These are phyloP conservation scores for Yamadazyma membranifaciens DNA, from an alignment of 1,139 yeast genomes.

Conservation along the genomic window DNA sequence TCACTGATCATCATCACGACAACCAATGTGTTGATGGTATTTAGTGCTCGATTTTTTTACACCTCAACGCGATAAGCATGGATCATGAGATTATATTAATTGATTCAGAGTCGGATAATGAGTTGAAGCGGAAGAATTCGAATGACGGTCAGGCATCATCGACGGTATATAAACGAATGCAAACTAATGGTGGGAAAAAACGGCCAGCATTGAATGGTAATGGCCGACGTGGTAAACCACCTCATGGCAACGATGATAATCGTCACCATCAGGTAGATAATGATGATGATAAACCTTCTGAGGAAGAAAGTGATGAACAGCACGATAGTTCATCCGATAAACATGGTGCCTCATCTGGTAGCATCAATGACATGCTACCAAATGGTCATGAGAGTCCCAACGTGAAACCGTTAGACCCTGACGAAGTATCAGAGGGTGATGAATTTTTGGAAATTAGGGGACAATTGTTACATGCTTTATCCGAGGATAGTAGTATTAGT, in stretches of 20 bases:
- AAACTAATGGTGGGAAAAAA: neutral
- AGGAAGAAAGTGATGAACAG: constrained; percentile 1
- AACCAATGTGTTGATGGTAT: neutral
- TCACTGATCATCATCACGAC: neutral
- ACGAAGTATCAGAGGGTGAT: neutral
- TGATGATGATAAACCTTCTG: constrained; percentile 1
- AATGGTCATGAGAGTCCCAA: neutral
- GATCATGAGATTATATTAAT: constrained; percentile 1
- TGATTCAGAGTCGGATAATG: constrained; percentile 4
- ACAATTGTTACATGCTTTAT: neutral
- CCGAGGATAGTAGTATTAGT: neutral
- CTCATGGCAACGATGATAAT: neutral
- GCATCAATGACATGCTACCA: too few relatives aligned
- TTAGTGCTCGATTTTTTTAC: too few relatives aligned
- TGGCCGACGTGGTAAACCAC: neutral
- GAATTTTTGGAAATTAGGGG: neutral
- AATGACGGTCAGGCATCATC: neutral
- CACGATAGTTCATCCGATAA: too few relatives aligned
- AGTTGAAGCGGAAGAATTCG: neutral
- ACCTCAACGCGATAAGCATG: constrained; percentile 3
- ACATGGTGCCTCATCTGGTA: too few relatives aligned
- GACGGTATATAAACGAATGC: neutral
- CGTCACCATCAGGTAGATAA: constrained; percentile 1
- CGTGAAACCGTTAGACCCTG: too few relatives aligned
- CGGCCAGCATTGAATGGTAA: neutral